Evolutionary conservation across 306 rosid species (phyloP).

Genomic region (Corylus avellana): DNA sequence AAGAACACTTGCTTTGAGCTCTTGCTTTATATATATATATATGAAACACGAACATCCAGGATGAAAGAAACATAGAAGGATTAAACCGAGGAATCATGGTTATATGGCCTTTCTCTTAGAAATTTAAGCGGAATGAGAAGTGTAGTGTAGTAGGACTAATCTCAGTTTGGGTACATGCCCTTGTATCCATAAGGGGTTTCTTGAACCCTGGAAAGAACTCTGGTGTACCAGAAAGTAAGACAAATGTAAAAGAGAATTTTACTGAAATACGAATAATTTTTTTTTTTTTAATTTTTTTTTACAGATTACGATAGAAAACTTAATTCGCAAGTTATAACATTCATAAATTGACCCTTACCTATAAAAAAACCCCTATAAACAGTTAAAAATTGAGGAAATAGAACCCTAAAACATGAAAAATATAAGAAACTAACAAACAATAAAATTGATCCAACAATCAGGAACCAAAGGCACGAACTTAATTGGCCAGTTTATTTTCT

Average conservation of each 20-base stretch:
- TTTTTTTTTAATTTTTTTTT: too few relatives aligned
- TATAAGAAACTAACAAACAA: not conserved
- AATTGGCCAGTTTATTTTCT: not conserved
- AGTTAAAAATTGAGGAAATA: not conserved
- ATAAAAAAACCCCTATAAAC: not conserved
- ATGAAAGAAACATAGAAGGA: not conserved
- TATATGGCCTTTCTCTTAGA: not conserved
- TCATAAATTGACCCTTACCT: not conserved
- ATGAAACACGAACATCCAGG: too few relatives aligned
- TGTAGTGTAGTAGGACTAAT: not conserved
- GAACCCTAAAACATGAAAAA: not conserved
- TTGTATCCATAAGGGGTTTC: not conserved
- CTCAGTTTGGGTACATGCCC: not conserved
- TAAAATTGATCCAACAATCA: not conserved
- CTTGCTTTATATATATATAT: too few relatives aligned
- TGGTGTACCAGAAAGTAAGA: not conserved
- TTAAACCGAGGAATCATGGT: not conserved
- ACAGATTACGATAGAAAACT: not conserved
- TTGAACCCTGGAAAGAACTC: not conserved
- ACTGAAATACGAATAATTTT: not conserved
- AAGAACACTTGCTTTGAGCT: too few relatives aligned
- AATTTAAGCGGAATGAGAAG: too few relatives aligned
- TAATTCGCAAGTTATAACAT: not conserved
- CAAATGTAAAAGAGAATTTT: not conserved
- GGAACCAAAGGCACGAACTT: not conserved